Base-by-base conservation (phyloP, 768 basidiomycete species). In the Pisolithus marmoratus region DNA sequence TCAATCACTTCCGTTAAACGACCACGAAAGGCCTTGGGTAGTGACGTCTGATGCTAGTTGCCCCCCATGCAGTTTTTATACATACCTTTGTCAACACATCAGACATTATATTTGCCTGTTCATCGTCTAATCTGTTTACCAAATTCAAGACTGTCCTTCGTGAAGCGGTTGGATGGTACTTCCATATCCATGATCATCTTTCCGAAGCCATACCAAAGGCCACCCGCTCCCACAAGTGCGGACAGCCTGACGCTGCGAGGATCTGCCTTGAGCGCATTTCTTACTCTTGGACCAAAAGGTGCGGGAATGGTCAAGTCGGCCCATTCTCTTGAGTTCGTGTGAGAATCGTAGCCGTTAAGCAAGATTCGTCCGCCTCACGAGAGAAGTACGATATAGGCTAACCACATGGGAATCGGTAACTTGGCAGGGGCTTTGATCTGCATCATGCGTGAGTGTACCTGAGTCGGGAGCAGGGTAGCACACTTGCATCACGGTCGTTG, bases 191-290 rank as follows among this genome's bases (percentile, higher is more conserved):
- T 87, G 54, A 95, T 83, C 56, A 83, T 82, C 65, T 85, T 85
- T 14, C 94, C 94, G 66, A 94, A 94, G 4, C 85, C 87, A 66
- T 96, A 97, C 94, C 94, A 97, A 59, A 83, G 70, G 2, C 91
- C 90, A 2, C 90, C 90, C 11, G 85, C 84, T 8, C 94, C 94
- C 8, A 95, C 91, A 8, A 94, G 81, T 41, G 77, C 79, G 9
- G 89, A 82, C 6, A 97, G 75, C 54, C 82, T 84, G 49, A 97
- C 94, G 58, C 87, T 90, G 20, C 82, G 80, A 9, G 94, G 77
- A 50, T 95, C 93, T 19, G 94, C 94, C 60, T 85, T 90, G 48
- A 97, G 76, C 1, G 94, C 94, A 56, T 92, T 90, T 46, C 82
- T 75, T 2, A 96, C 92, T 59, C 84, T 81, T 23, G 77, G 70